Evolutionary conservation across 495 filamentous ascomycete genomes (phyloP).

Genomic region (Glutinoglossum americanum): DNA sequence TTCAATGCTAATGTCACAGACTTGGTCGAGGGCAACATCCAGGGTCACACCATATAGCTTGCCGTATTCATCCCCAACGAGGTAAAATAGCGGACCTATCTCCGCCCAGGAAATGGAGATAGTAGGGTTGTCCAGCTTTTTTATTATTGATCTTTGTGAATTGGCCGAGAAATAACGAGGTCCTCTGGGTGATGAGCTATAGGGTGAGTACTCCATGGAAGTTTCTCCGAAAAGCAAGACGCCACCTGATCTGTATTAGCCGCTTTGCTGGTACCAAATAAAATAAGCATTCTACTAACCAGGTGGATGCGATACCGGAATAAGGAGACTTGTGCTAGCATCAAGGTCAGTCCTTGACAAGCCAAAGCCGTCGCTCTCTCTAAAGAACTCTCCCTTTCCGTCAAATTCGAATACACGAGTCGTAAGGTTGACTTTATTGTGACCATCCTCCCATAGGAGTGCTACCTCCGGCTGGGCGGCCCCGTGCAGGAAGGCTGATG

Average conservation of each 20-base stretch:
- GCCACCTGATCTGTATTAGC: conserved; percentile 10
- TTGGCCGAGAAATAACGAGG: neutral
- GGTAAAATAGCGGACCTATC: conserved; percentile 56
- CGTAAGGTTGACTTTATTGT: conserved; percentile 39
- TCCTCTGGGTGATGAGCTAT: neutral
- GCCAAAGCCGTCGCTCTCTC: neutral
- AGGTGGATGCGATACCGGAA: conserved; percentile 50
- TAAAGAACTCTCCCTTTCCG: neutral
- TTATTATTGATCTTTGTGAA: neutral
- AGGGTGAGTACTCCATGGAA: neutral
- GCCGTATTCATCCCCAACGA: conserved; percentile 81
- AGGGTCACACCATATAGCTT: conserved; percentile 61
- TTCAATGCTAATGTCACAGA: conserved; percentile 44
- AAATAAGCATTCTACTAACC: conserved; percentile 19
- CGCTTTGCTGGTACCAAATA: neutral
- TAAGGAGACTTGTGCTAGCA: conserved; percentile 54
- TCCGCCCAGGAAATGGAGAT: conserved; percentile 79
- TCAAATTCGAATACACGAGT: conserved; percentile 11
- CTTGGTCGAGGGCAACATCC: conserved; percentile 35
- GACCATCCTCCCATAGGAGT: conserved; percentile 57
- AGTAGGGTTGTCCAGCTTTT: conserved; percentile 43
- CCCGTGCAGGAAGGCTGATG: conserved; percentile 52
- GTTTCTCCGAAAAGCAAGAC: neutral
- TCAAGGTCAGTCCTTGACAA: conserved; percentile 19
- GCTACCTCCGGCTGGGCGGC: conserved; percentile 49